Conservation (phyloP, 108 stramenopile genomes). For the Nannochloropsis gaditana region DNA sequence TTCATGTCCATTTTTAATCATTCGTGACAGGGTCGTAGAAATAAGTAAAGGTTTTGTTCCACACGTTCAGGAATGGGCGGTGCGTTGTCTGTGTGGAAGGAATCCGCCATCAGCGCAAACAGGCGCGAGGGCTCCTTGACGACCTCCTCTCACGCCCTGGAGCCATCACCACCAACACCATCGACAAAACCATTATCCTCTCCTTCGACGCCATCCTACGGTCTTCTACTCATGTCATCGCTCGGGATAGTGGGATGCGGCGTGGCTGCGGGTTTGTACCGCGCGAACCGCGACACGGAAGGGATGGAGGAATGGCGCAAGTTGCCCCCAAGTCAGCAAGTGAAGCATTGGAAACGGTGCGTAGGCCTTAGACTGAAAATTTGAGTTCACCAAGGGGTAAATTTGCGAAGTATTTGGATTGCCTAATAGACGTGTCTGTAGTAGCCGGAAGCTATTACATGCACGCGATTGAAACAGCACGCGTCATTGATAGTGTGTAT, state of each 20-base stretch:
- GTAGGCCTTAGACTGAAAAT: background rate
- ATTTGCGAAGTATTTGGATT: no score
- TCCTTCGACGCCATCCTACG: background rate
- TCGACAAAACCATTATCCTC: background rate
- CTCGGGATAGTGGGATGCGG: background rate
- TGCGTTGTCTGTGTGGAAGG: no score
- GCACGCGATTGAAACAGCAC: no score
- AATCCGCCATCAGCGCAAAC: no score
- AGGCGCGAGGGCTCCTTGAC: background rate
- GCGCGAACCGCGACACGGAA: background rate
- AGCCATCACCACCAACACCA: background rate
- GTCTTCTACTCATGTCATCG: background rate
- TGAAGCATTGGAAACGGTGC: background rate
- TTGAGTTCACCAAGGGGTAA: no score
- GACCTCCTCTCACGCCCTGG: background rate
- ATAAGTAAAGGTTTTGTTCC: no score
- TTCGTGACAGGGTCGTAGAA: no score
- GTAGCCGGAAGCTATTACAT: no score
- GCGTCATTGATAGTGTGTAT: background rate
- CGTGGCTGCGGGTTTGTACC: slow-evolving; percentile 1
- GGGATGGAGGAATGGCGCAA: slow-evolving; percentile 3
- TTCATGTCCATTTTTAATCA: no score
- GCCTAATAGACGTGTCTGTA: no score
- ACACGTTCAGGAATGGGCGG: no score
- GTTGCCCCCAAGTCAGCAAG: slow-evolving; percentile 4